Percentiles rank a stretch among this genome's conserved stretches.
These are phyloP conservation scores for Yamagishiella unicocca DNA, from an alignment of 139 green algal species.

Conservation along the genomic window DNA sequence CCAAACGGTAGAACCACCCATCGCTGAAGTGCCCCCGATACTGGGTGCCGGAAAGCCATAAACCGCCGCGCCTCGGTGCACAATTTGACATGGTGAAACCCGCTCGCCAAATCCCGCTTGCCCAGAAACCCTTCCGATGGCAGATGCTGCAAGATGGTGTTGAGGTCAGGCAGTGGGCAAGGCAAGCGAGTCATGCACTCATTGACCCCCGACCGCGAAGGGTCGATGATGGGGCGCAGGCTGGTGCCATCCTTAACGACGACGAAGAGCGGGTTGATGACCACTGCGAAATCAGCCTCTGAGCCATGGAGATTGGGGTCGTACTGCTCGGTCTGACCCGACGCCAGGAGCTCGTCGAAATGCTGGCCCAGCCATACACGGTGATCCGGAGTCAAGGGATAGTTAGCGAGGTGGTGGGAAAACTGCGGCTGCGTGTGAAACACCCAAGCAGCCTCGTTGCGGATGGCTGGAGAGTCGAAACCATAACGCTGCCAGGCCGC, in stretches of 20 bases:
- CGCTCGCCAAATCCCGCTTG: constrained; percentile 4
- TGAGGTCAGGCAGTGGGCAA: constrained; percentile 18
- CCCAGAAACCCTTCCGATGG: not conserved
- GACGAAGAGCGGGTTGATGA: constrained; percentile 12
- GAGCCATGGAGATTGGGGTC: not conserved
- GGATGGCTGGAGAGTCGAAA: constrained; percentile 7
- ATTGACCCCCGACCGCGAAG: constrained; percentile 4
- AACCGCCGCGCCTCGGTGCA: not conserved
- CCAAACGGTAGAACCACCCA: constrained; percentile 27
- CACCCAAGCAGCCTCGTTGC: not conserved
- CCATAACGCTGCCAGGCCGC: not conserved
- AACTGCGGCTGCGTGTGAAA: not conserved
- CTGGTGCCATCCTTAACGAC: not conserved
- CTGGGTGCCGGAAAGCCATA: constrained; percentile 32
- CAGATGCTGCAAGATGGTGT: not conserved
- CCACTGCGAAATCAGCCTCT: not conserved
- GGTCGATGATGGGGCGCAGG: constrained; percentile 27
- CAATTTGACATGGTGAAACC: constrained; percentile 29
- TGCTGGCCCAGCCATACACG: not conserved
- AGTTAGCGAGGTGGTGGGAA: not conserved
- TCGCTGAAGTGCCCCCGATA: not conserved
- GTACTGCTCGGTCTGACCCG: constrained; percentile 14
- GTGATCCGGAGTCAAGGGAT: not conserved
- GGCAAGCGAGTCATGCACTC: constrained; percentile 4
- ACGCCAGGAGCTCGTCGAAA: not conserved